Evolutionary conservation across 768 basidiomycete species (phyloP), one percentile per base, ranked within the genome.

Genomic region (Kwoniella shandongensis): DNA sequence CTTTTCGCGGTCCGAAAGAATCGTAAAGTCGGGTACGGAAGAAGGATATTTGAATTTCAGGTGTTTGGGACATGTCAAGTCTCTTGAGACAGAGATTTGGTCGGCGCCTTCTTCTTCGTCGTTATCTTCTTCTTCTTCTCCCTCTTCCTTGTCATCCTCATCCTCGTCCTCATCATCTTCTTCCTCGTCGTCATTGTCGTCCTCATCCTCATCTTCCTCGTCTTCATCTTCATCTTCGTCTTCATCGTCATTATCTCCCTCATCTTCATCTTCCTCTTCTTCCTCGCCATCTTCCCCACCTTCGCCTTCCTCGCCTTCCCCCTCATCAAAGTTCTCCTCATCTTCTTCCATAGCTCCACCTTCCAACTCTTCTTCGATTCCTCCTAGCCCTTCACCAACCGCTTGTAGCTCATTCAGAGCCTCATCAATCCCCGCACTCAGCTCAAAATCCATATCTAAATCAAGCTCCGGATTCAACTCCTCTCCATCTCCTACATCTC

Each of bases 61-160:
- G 87, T 79, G 73, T 86, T 88, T 29, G 70, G 66, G 32, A 78
- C 70, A 20, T 79, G 75, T 35, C 10, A 36, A n/a, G 30, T 52
- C 45, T 20, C 40, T 26, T 20, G 29, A 12, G 41, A 2, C 17
- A 2, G n/a, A 13, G 23, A 12, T 62, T 17, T 44, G 22, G 1
- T 47, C 30, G 1, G 49, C 47, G 0, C 26, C 41, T 5, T 49
- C 54, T 25, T 35, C 42, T 4, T 56, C 49, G 5, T 25, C 60
- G 12, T 51, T 36, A 29, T 47, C 53, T 22, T 44, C 47, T 23
- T 54, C 54, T 6, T 39, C 49, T 5, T 61, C 60, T 7, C 51
- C 60, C 2, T 56, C 60, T 1, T 54, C 52, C 8, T 44, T 52
- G 1, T 52, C 59, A 2, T 61, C 53, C 2, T 55, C 46, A 6